phyloP scores from a whole-genome alignment of 805 yeast genomes.

The Cyberlindnera misumaiensis region DNA sequence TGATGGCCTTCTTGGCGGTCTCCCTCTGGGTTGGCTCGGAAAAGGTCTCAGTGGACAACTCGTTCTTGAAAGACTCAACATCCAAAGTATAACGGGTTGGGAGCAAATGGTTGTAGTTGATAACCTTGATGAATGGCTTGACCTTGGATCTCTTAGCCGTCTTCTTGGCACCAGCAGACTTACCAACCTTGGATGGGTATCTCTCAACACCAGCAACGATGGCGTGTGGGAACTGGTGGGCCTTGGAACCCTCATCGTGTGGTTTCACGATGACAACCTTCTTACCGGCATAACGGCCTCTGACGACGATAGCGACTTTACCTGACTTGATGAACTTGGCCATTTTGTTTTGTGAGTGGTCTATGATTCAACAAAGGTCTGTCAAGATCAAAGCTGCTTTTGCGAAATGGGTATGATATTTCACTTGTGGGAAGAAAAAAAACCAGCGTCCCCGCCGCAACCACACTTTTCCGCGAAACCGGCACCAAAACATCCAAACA shows the following conservation, averaged over 20 bases:
- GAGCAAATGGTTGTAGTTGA: slow-evolving; percentile 99
- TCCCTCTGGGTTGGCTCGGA: slow-evolving; percentile 96
- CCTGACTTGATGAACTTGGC: slow-evolving; percentile 99
- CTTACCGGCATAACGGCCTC: slow-evolving; percentile 99
- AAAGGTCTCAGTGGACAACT: slow-evolving; percentile 87
- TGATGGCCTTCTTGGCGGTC: slow-evolving; percentile 97
- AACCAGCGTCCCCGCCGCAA: slow-evolving; percentile 4
- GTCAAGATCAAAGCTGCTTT: slow-evolving; percentile 3
- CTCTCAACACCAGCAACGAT: slow-evolving; percentile 98
- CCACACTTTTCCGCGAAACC: neutral
- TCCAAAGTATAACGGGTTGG: slow-evolving; percentile 99
- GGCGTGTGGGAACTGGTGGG: slow-evolving; percentile 99
- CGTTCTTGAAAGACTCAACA: slow-evolving; percentile 88
- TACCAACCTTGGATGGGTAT: slow-evolving; percentile 94
- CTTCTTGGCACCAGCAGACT: slow-evolving; percentile 91
- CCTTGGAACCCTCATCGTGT: slow-evolving; percentile 96
- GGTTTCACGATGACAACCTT: slow-evolving; percentile 98
- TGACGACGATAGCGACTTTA: slow-evolving; percentile 64
- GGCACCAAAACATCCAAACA: too few relatives aligned
- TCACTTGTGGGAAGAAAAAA: slow-evolving; percentile 20
- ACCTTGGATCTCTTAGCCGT: slow-evolving; percentile 94
- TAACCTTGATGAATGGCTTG: slow-evolving; percentile 97
- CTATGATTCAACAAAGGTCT: slow-evolving; percentile 11
- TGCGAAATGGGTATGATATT: slow-evolving; percentile 12
- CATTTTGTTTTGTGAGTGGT: slow-evolving; percentile 40